A percentile compares a stretch with the other conserved stretches of the same genome.
phyloP scores from a whole-genome alignment of 2,329 filamentous ascomycete genomes.

The Aspergillus brasiliensis region DNA sequence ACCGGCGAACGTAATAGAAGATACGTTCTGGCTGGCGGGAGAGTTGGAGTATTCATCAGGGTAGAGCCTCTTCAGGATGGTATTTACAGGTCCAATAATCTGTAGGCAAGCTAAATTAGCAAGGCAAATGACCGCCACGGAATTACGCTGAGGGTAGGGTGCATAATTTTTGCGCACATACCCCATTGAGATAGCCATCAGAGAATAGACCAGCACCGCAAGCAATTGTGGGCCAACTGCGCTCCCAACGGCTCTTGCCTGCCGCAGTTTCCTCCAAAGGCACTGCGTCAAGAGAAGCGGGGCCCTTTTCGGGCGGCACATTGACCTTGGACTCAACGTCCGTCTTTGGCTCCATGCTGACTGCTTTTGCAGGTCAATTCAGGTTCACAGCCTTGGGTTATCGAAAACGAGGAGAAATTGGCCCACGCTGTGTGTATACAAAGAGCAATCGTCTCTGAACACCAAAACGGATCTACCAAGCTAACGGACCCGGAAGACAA shows the following conservation, averaged over 20 bases:
- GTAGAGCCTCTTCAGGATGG: constrained; percentile 71
- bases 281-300: constrained; percentile 1
- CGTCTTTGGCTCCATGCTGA: not conserved
- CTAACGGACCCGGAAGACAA: too few species aligned
- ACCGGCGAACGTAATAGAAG: constrained; percentile 81
- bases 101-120: constrained; percentile 16
- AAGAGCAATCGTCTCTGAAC: too few species aligned
- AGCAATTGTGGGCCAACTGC: constrained; percentile 74
- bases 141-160: not conserved
- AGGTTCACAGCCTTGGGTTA: not conserved
- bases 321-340: not conserved
- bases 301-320: constrained; percentile 8
- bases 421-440: too few species aligned
- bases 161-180: constrained; percentile 40
- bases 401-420: not conserved
- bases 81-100: constrained; percentile 88
- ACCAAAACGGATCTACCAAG: too few species aligned
- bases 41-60: constrained; percentile 66
- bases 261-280: constrained; percentile 20
- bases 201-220: constrained; percentile 89
- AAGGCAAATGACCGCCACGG: not conserved
- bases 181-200: constrained; percentile 89
- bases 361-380: not conserved
- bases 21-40: constrained; percentile 70
- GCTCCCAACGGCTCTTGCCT: constrained; percentile 50